These are phyloP conservation scores for Aspergillus versicolor DNA, from an alignment of 2,329 filamentous ascomycete species.

Conservation along the genomic window DNA sequence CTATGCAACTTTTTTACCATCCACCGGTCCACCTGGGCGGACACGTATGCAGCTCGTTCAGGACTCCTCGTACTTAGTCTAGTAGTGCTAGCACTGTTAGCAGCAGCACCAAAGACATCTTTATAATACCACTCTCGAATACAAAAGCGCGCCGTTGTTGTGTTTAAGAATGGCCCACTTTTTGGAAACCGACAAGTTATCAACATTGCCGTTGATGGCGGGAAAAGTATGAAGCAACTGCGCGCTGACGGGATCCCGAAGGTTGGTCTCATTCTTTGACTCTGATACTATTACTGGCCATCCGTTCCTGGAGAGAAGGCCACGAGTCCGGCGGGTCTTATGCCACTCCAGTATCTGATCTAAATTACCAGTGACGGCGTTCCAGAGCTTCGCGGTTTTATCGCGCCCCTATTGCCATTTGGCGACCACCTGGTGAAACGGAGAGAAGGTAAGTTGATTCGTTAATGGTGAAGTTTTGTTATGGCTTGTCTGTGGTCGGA, in stretches of 20 bases:
- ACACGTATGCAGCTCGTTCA: background rate
- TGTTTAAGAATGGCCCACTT: background rate
- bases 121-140: background rate
- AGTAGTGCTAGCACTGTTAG: background rate
- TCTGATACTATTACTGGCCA: background rate
- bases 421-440: background rate
- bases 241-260: background rate
- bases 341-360: background rate
- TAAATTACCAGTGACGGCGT: background rate
- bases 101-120: background rate
- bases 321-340: background rate
- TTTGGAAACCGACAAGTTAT: background rate
- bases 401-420: background rate
- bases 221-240: background rate
- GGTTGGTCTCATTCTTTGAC: background rate
- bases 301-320: background rate
- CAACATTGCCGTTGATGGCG: background rate
- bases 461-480: background rate
- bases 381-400: background rate
- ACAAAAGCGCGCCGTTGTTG: background rate
- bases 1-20: background rate
- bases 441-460: background rate
- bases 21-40: background rate
- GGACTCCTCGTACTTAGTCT: background rate
- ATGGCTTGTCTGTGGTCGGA: background rate